phyloP scores from a whole-genome alignment of 495 filamentous ascomycete genomes.

The Staphylotrichum tortipilum region DNA sequence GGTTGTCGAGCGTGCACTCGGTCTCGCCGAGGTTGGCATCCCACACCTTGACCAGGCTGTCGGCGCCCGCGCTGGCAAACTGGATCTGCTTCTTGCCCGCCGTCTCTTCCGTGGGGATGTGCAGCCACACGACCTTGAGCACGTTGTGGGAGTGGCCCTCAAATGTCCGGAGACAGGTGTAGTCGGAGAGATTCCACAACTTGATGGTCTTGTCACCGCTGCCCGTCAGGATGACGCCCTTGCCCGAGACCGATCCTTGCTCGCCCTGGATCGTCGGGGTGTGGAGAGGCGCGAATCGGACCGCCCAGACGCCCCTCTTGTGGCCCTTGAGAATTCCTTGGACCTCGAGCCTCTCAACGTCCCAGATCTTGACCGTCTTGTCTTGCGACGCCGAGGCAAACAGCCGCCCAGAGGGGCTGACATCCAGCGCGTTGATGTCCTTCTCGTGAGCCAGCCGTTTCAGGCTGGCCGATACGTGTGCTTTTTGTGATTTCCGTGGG shows the following conservation, averaged over 20 bases:
- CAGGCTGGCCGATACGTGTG: constrained; percentile 50
- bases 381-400: constrained; percentile 97
- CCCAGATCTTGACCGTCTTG: constrained; percentile 94
- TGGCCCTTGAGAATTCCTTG: constrained; percentile 87
- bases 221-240: constrained; percentile 75
- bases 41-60: constrained; percentile 97
- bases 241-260: constrained; percentile 54
- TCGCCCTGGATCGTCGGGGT: constrained; percentile 64
- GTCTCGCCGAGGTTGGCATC: constrained; percentile 70
- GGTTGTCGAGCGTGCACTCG: constrained; percentile 86
- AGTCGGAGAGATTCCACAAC: constrained; percentile 89
- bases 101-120: constrained; percentile 43
- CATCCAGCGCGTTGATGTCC: constrained; percentile 91
- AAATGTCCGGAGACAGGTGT: constrained; percentile 85
- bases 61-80: constrained; percentile 80
- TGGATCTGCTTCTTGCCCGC: constrained; percentile 47
- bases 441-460: constrained; percentile 96
- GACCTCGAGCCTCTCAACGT: constrained; percentile 74
- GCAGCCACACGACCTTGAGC: constrained; percentile 86
- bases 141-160: constrained; percentile 95
- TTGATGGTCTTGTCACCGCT: constrained; percentile 94
- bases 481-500: constrained; percentile 34
- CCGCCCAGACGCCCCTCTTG: constrained; percentile 88
- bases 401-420: constrained; percentile 56
- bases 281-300: constrained; percentile 72